phyloP scores from a whole-genome alignment of 139 green algal species.

The Chloropicon primus region DNA sequence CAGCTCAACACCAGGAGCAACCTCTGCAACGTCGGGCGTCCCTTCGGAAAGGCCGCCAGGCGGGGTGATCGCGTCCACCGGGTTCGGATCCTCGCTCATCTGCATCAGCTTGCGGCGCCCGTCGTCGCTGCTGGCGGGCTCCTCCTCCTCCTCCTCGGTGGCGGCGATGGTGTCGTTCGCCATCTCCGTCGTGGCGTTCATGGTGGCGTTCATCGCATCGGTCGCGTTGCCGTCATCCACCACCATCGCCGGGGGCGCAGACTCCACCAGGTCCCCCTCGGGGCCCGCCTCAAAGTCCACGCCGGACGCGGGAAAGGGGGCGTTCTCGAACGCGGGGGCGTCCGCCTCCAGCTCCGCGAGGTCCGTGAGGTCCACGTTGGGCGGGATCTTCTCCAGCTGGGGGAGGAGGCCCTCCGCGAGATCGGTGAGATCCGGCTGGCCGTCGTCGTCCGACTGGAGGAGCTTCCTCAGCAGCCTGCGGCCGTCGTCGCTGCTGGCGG shows the following conservation, averaged over 20 bases:
- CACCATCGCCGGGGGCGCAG: too few species aligned
- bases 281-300: background rate
- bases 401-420: background rate
- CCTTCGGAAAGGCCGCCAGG: too few species aligned
- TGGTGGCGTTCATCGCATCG: background rate
- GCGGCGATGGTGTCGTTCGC: background rate
- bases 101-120: too few species aligned
- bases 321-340: background rate
- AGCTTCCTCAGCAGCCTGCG: too few species aligned
- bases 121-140: too few species aligned
- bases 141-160: background rate
- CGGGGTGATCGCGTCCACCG: too few species aligned
- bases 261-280: background rate
- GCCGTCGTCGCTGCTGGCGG: too few species aligned
- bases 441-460: too few species aligned
- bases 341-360: background rate
- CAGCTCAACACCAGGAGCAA: too few species aligned
- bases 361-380: background rate
- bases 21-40: too few species aligned
- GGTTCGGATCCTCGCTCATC: too few species aligned
- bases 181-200: background rate
- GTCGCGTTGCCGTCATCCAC: background rate
- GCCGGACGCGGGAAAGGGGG: background rate
- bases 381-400: background rate
- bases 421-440: too few species aligned